phyloP scores from a whole-genome alignment of 441 rosid species.

The Raphanus hybrid region DNA sequence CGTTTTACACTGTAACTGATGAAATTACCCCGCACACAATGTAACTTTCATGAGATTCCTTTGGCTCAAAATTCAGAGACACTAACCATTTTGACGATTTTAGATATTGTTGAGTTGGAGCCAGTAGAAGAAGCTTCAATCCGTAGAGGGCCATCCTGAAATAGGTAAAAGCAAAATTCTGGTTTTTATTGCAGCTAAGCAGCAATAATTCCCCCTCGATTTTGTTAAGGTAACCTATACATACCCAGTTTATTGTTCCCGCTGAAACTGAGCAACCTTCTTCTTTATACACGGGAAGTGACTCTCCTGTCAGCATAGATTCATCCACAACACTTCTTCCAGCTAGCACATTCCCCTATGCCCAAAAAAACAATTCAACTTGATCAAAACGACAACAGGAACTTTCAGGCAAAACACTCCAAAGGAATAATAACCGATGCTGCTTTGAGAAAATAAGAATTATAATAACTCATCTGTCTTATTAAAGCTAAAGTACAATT shows the following conservation, averaged over 20 bases:
- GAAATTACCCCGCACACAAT: constrained; percentile 11
- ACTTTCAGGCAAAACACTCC: constrained; percentile 1
- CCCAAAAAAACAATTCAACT: not conserved
- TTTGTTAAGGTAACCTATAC: constrained; percentile 26
- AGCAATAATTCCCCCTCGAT: not conserved
- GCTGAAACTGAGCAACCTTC: constrained; percentile 78
- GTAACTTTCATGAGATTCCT: constrained; percentile 17
- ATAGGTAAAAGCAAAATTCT: constrained; percentile 31
- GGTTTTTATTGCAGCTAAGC: not conserved
- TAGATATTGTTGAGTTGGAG: constrained; percentile 85
- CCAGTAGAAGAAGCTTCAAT: constrained; percentile 87
- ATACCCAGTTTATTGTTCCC: constrained; percentile 98
- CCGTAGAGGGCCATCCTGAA: constrained; percentile 96
- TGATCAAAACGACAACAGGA: constrained; percentile 4
- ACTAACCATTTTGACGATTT: constrained; percentile 88
- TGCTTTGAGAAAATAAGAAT: not conserved
- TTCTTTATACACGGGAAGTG: constrained; percentile 91
- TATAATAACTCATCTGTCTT: not conserved
- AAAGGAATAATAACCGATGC: constrained; percentile 10
- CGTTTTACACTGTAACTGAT: constrained; percentile 7
- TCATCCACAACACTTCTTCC: constrained; percentile 98
- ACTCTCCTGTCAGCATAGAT: constrained; percentile 98
- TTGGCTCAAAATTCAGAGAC: constrained; percentile 20
- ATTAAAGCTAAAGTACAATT: no score
- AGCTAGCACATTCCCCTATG: constrained; percentile 83